Evolutionary conservation across 257 asterid species (phyloP).

Genomic region (Petunia axillaris): DNA sequence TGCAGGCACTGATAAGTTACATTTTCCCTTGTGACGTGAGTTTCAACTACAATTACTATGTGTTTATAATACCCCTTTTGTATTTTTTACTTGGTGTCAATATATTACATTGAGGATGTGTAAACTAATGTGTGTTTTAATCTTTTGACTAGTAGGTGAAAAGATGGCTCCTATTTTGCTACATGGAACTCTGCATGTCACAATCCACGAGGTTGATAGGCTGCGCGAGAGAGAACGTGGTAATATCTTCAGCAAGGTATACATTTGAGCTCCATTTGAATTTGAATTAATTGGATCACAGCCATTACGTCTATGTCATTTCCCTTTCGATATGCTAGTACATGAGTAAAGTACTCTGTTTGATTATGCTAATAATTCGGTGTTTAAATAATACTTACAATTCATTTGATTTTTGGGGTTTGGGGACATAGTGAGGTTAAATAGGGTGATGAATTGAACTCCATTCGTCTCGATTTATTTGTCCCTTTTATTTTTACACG

Average conservation of each 20-base stretch:
- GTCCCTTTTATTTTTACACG: too few species aligned
- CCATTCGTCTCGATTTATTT: too few species aligned
- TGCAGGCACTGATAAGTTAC: neutral
- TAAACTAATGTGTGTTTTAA: neutral
- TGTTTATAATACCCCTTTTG: neutral
- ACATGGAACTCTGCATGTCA: slow-evolving; percentile 55
- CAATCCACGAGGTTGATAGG: slow-evolving; percentile 48
- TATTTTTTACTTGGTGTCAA: too few species aligned
- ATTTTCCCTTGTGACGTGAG: neutral
- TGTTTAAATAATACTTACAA: neutral
- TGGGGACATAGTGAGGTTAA: neutral
- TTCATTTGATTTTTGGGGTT: neutral
- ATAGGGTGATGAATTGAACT: neutral
- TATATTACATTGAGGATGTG: too few species aligned
- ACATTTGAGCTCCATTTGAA: neutral
- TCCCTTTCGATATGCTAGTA: neutral
- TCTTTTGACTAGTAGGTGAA: slow-evolving; percentile 30
- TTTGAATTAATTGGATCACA: slow-evolving; percentile 6
- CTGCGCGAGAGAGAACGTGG: slow-evolving; percentile 35
- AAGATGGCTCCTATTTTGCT: slow-evolving; percentile 44
- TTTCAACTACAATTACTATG: neutral
- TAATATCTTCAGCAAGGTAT: slow-evolving; percentile 45
- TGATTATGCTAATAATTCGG: too few species aligned
- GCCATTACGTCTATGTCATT: too few species aligned
- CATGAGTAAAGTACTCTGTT: neutral